These are phyloP conservation scores for Chenopodium quinoa DNA, from an alignment of 148 eudicot species.

Conservation along the genomic window DNA sequence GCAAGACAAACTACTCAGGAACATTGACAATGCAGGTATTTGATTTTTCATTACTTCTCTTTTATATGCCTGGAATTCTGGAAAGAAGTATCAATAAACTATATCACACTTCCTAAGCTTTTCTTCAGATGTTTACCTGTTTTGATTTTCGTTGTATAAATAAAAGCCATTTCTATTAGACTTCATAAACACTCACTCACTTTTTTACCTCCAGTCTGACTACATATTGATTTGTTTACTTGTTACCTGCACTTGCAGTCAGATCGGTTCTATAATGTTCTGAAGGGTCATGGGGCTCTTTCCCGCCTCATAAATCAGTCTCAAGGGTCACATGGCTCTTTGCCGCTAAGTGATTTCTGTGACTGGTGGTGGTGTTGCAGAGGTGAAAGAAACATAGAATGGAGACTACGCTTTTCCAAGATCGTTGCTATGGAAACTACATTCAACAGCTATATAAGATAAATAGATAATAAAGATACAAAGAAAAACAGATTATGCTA, in stretches of 20 bases:
- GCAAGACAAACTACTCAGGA: slow-evolving; percentile 82
- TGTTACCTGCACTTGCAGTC: slow-evolving; percentile 50
- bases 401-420: slow-evolving; percentile 11
- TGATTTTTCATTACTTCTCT: not conserved
- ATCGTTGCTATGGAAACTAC: no score
- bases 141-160: not conserved
- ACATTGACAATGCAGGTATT: slow-evolving; percentile 92
- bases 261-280: slow-evolving; percentile 81
- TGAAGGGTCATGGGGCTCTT: slow-evolving; percentile 31
- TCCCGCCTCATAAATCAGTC: no score
- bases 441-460: not conserved
- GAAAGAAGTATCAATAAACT: not conserved
- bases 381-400: slow-evolving; percentile 38
- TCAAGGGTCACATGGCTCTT: slow-evolving; percentile 79
- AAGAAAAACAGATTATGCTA: not conserved
- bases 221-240: not conserved
- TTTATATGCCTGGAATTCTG: not conserved
- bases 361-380: slow-evolving; percentile 67
- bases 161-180: not conserved
- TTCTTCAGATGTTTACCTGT: not conserved
- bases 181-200: not conserved
- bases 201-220: not conserved
- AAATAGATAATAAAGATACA: not conserved
- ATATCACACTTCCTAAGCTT: not conserved
- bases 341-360: slow-evolving; percentile 60